Evolutionary conservation across 768 basidiomycete species (phyloP), one percentile per base, ranked within the genome.

Genomic region (Lactarius sp.): DNA sequence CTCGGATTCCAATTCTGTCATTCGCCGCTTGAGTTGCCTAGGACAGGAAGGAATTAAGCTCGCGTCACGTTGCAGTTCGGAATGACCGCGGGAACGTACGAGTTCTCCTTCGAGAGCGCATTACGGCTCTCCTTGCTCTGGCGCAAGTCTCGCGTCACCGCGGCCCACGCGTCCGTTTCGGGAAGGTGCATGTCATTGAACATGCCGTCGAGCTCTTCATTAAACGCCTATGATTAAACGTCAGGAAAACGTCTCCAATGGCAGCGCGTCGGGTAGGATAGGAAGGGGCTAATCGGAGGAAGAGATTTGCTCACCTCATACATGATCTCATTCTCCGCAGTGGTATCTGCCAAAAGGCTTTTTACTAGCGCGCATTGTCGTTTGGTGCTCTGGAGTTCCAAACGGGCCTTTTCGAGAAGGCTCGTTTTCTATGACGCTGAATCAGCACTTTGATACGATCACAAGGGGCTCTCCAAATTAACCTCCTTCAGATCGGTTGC

Each of bases 201-300:
- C 90, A 96, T 92, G 18, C 83, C 85, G 67, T 94, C 93, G 37
- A 97, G 80, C 72, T 96, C 94, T 71, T 94, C 92, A 72, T 97
- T 96, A 77, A 97, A 95, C 3, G 92, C 90, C 93, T 95, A 65
- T 16, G 22, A 13, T 37, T 18, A 41, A 2, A 46, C 22, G 31
- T 52, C 49, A 41, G 52, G 37, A 53, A 41, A 16, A 20, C 8
- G 37, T 16, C 42, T 31, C 58, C 34, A 27, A 36, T 18, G 41
- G 10, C 27, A 39, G 20, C 6, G 13, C 22, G 12, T 27, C 33
- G 20, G 33, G 41, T 37, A 27, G 20, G 22, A 5, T 12, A 3
- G 27, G 27, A 27, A 27, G 20, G 13, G 16, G 3, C 20, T 27
- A n/a, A 47, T 47, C 27, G n/a, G 9, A 41, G 59, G 34, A 41